These are phyloP conservation scores for Saturnispora hagleri DNA, from an alignment of 805 yeast genomes.

Conservation along the genomic window DNA sequence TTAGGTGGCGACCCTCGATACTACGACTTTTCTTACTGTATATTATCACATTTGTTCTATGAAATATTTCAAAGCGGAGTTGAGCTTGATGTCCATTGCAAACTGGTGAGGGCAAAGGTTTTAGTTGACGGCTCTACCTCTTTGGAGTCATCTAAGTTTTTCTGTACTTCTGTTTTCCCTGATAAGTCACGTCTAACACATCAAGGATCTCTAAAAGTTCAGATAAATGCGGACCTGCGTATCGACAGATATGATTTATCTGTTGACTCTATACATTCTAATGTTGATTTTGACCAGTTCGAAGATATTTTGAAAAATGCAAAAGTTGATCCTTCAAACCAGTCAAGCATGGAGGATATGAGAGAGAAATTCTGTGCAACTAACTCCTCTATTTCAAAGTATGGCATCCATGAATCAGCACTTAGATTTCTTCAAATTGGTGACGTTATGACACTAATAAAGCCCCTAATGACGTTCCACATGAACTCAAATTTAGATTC, in stretches of 20 bases:
- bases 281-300: conserved; percentile 36
- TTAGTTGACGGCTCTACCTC: conserved; percentile 45
- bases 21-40: conserved; percentile 54
- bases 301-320: conserved; percentile 23
- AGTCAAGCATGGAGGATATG: neutral
- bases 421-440: conserved; percentile 67
- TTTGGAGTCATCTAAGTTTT: conserved; percentile 43
- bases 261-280: conserved; percentile 36
- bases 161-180: conserved; percentile 41
- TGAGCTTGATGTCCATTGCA: conserved; percentile 42
- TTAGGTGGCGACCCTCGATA: conserved; percentile 39
- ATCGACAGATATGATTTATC: conserved; percentile 68
- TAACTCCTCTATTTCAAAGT: conserved; percentile 37
- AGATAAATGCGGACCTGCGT: conserved; percentile 51
- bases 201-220: conserved; percentile 51
- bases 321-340: neutral
- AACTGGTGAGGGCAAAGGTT: conserved; percentile 41
- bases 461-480: conserved; percentile 42
- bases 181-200: conserved; percentile 67
- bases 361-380: neutral
- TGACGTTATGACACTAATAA: conserved; percentile 67
- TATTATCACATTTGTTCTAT: conserved; percentile 56
- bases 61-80: conserved; percentile 44
- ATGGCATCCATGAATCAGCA: conserved; percentile 57
- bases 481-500: neutral